These are phyloP conservation scores for Euphorbia tirucalli DNA, from an alignment of 345 rosid genomes.

Conservation along the genomic window DNA sequence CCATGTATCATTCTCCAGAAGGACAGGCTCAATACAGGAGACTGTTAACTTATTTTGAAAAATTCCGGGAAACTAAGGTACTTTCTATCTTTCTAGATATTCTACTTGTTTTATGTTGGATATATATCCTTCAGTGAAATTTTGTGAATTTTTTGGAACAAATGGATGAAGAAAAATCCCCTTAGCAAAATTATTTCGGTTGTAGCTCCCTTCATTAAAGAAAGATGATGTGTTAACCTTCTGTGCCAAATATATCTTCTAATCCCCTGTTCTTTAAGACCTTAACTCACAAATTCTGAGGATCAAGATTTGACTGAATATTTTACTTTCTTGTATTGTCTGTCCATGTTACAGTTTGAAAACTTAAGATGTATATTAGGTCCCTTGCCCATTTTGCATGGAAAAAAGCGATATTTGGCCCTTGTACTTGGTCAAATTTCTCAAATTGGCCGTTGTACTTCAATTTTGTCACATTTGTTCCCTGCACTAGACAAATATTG, in stretches of 20 bases:
- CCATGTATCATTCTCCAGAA: constrained; percentile 87
- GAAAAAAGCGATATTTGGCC: no score
- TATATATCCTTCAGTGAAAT: not conserved
- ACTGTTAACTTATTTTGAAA: constrained; percentile 71
- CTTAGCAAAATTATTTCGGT: not conserved
- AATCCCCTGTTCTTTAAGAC: not conserved
- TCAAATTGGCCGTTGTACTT: no score
- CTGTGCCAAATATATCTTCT: not conserved
- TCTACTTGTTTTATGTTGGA: not conserved
- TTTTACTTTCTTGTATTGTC: not conserved
- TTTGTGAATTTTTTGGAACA: not conserved
- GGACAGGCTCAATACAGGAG: constrained; percentile 88
- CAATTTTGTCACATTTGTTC: no score
- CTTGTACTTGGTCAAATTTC: no score
- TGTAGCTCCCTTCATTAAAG: not conserved
- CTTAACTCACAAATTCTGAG: not conserved
- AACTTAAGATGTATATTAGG: not conserved
- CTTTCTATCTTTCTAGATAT: not conserved
- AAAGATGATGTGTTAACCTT: not conserved
- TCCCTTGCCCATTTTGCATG: not conserved
- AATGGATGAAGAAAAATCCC: no score
- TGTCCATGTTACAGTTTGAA: not conserved
- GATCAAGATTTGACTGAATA: not conserved
- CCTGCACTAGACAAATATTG: no score
- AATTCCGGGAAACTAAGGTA: constrained; percentile 69